Percentiles rank a stretch among this genome's conserved stretches.
Evolutionary conservation across 352 stramenopile species (phyloP).

Genomic region (Thraustochytrium striatum): DNA sequence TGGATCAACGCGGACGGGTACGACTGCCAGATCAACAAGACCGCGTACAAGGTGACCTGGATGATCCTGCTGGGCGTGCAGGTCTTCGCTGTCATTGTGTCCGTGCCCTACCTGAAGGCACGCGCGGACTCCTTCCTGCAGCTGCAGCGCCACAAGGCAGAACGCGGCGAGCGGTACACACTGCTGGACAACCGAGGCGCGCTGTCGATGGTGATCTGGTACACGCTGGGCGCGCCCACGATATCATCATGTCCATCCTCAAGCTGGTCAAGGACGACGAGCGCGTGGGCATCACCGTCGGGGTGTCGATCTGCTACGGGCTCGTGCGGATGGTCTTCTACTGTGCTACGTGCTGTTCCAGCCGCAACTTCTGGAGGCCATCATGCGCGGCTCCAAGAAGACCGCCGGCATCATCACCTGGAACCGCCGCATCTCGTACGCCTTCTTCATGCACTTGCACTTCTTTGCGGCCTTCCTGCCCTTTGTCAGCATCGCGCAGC

Average conservation of each 20-base stretch:
- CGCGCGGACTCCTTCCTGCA: neutral
- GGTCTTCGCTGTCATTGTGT: neutral
- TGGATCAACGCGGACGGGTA: conserved; percentile 29
- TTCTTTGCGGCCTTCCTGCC: neutral
- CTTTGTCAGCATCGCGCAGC: neutral
- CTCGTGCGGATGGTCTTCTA: conserved; percentile 28
- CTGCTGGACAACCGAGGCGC: conserved; percentile 2
- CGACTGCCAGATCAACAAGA: conserved; percentile 39
- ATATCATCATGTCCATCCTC: conserved; percentile 24
- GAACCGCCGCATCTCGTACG: neutral
- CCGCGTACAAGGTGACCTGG: conserved; percentile 6
- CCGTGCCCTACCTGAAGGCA: conserved; percentile 17
- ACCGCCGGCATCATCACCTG: neutral
- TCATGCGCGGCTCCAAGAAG: neutral
- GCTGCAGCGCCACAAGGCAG: neutral
- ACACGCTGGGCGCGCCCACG: neutral
- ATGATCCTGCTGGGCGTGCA: neutral
- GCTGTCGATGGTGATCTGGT: conserved; percentile 21
- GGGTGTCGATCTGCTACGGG: neutral
- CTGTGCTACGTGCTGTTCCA: conserved; percentile 30
- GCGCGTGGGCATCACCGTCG: conserved; percentile 28
- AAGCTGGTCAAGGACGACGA: conserved; percentile 10
- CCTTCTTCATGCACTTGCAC: neutral
- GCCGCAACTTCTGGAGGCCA: neutral
- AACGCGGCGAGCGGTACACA: conserved; percentile 2